Base-by-base conservation (phyloP, 352 stramenopile genomes). In the Pythium pyrilobum region DNA sequence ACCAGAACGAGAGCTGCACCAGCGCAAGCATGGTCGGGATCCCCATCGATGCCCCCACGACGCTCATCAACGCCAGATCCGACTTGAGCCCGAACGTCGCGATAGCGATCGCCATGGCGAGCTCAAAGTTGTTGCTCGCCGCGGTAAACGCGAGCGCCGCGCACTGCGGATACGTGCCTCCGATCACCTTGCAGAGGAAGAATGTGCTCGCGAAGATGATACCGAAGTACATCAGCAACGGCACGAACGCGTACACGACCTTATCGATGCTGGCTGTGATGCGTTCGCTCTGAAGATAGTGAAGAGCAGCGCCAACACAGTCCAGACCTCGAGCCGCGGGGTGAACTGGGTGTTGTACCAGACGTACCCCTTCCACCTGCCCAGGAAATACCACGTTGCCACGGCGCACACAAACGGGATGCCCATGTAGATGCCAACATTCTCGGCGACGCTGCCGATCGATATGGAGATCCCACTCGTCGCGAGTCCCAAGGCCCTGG, bases 101-200 rank as follows among this genome's bases (percentile, higher is more conserved):
- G 4, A 90, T 76, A 2, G 80, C 75, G 31, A 89, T 69, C 11
- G 75, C 81, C 25, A 88, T 62, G 27, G 77, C 83, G 38, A 92
- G 56, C 54, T 91, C 81, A 58, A 87, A 92, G 67, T 90, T 90
- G 72, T 90, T 92, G 62, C 77, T 89, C 21, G 77, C 82, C 11
- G 77, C 77, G 27, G 84, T 92, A 52, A 92, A 86, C 18, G 77
- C 71, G 15, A 85, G 64, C 23, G 71, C 71, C 27, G 64, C 59
- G 47, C 66, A 67, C 53, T 80, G 74, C 10, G 60, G 33, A 57
- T 85, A 81, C 7, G 56, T 67, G 24, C 66, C 70, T 15, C 69
- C 72, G 33, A 59, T 56, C 10, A 55, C 52, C 48, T 59, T 50
- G 29, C 72, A 73, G 46, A 78, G 52, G 34, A 63, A 54, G 56